Evolutionary conservation across 176 grass and related monocot species (phyloP).

Genomic region (Aechmea fasciata): DNA sequence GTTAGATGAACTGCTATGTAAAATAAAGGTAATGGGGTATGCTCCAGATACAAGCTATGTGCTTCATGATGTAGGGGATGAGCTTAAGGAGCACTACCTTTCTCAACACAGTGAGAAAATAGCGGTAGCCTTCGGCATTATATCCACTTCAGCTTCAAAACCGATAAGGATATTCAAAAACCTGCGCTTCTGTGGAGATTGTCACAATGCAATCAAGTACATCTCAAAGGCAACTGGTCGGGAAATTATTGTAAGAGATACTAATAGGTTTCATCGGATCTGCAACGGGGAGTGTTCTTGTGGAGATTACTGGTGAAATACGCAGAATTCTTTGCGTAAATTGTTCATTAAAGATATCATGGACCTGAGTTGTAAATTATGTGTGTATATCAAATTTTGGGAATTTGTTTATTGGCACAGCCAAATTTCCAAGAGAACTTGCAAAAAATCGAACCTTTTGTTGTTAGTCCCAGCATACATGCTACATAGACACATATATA

Average conservation of each 20-base stretch:
- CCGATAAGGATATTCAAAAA: conserved; percentile 91
- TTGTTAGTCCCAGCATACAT: too few relatives aligned
- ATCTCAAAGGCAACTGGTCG: conserved; percentile 56
- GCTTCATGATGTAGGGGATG: conserved; percentile 67
- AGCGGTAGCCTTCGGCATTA: conserved; percentile 59
- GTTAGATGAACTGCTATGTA: conserved; percentile 29
- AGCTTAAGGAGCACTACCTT: conserved; percentile 73
- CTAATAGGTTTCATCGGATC: conserved; percentile 82
- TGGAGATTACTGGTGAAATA: conserved; percentile 50
- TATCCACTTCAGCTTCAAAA: conserved; percentile 42
- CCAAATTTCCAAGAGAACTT: too few relatives aligned
- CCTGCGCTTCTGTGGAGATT: conserved; percentile 69
- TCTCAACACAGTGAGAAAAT: conserved; percentile 94
- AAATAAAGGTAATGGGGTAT: conserved; percentile 66
- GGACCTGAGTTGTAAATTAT: too few relatives aligned
- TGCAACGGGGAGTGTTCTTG: conserved; percentile 61
- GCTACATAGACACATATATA: too few relatives aligned
- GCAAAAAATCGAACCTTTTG: too few relatives aligned
- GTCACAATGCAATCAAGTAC: conserved; percentile 62
- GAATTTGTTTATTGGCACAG: too few relatives aligned
- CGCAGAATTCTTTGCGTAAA: too few relatives aligned
- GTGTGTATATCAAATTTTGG: too few relatives aligned
- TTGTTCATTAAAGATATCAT: too few relatives aligned
- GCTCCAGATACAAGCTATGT: conserved; percentile 59
- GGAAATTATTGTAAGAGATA: conserved; percentile 73